Percentiles rank a stretch among this genome's conserved stretches.
Evolutionary conservation across 805 yeast genomes (phyloP).

Genomic region (Cyberlindnera euphorbiae): DNA sequence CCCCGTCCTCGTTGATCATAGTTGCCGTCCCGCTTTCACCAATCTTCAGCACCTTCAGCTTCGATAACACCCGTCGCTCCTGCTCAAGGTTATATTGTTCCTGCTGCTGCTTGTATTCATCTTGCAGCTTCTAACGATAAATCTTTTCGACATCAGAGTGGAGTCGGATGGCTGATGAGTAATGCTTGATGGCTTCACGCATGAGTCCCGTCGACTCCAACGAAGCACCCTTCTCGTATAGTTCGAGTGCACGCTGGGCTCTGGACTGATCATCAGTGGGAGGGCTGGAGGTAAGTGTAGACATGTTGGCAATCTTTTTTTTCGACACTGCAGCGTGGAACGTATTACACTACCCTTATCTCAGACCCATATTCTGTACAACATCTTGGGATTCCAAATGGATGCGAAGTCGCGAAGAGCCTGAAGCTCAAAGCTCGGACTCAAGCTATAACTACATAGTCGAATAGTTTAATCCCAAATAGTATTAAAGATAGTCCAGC

Average conservation of each 20-base stretch:
- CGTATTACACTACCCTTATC: no score
- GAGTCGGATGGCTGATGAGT: constrained; percentile 60
- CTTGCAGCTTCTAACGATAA: constrained; percentile 54
- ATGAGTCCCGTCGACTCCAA: constrained; percentile 70
- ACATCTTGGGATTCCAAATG: no score
- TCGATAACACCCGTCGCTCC: neutral
- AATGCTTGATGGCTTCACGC: constrained; percentile 75
- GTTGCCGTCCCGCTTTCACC: neutral
- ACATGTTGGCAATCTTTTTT: no score
- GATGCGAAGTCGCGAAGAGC: no score
- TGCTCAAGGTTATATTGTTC: constrained; percentile 17
- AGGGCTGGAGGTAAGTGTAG: no score
- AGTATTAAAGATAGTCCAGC: no score
- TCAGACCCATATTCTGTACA: no score
- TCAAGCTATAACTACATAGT: no score
- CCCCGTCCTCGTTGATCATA: neutral
- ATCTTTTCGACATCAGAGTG: constrained; percentile 57
- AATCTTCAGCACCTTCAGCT: neutral
- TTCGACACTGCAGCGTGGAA: no score
- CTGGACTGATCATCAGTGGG: constrained; percentile 7
- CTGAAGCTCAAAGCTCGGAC: no score
- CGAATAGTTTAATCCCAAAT: no score
- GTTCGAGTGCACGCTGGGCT: constrained; percentile 45
- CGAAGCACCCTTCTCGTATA: constrained; percentile 65
- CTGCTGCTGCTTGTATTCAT: constrained; percentile 30